Evolutionary conservation across 768 basidiomycete species (phyloP).

Genomic region (Mrakia hoshinonis): DNA sequence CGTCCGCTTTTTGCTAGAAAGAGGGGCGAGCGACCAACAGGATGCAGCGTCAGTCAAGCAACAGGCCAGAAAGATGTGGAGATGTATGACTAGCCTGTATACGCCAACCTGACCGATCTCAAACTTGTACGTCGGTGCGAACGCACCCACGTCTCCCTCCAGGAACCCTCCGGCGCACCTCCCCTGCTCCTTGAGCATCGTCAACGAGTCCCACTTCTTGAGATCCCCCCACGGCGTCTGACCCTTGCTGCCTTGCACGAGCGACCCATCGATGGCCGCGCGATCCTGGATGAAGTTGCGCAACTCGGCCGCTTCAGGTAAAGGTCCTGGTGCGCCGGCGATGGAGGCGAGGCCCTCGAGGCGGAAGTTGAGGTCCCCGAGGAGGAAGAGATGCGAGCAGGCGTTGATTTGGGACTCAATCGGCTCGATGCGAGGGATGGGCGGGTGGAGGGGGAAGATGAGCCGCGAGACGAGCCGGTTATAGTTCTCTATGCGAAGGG

Average conservation of each 20-base stretch:
- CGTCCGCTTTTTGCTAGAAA: conserved; percentile 53
- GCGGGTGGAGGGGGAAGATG: conserved; percentile 56
- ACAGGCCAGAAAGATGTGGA: conserved; percentile 22
- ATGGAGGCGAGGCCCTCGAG: conserved; percentile 49
- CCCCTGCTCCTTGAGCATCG: conserved; percentile 55
- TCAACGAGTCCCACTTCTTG: conserved; percentile 66
- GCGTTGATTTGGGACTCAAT: conserved; percentile 50
- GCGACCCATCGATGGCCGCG: not conserved
- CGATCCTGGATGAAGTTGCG: not conserved
- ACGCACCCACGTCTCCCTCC: conserved; percentile 80
- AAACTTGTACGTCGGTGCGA: conserved; percentile 89
- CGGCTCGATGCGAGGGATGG: conserved; percentile 45
- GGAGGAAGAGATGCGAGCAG: conserved; percentile 82
- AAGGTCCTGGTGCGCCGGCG: conserved; percentile 45
- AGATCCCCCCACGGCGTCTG: conserved; percentile 44
- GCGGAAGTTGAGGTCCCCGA: conserved; percentile 91
- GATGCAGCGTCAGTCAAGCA: conserved; percentile 14
- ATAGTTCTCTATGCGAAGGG: conserved; percentile 65
- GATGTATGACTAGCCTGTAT: conserved; percentile 54
- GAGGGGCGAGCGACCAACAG: not conserved
- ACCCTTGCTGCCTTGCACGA: conserved; percentile 17
- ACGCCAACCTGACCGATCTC: conserved; percentile 68
- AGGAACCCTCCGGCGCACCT: conserved; percentile 61
- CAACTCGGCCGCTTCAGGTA: conserved; percentile 42
- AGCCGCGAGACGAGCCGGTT: conserved; percentile 69